Conservation (phyloP, 768 basidiomycete genomes). For the Leccinellum rugosiceps region DNA sequence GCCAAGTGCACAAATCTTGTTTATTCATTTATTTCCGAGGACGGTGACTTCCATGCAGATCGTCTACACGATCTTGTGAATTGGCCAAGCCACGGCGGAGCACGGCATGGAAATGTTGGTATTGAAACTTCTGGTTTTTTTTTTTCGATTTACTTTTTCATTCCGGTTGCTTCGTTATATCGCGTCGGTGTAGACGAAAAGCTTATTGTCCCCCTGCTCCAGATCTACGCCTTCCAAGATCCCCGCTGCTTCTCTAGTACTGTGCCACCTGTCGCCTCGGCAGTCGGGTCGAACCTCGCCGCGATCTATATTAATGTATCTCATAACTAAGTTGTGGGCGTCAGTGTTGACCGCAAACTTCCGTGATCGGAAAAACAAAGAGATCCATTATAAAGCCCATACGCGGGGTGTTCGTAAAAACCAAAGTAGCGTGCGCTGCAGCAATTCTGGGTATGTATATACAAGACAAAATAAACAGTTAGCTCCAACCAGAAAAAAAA, state of each 20-base stretch:
- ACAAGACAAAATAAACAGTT: conserved; percentile 13
- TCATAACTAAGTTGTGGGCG: background rate
- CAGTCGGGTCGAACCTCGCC: conserved; percentile 6
- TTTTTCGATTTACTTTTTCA: background rate
- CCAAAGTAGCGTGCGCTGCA: conserved; percentile 2
- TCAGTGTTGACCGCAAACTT: conserved; percentile 1
- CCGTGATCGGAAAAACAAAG: background rate
- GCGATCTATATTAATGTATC: background rate
- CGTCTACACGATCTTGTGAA: conserved; percentile 10
- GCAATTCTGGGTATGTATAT: conserved; percentile 25
- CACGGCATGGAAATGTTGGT: conserved; percentile 1
- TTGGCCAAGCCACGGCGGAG: conserved; percentile 10
- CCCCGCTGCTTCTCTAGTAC: conserved; percentile 14
- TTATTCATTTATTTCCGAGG: background rate
- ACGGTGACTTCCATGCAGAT: conserved; percentile 6
- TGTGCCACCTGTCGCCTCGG: conserved; percentile 1
- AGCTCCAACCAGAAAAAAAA: conserved; percentile 10
- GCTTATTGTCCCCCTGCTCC: conserved; percentile 3
- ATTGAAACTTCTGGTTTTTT: background rate
- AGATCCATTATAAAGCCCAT: conserved; percentile 2
- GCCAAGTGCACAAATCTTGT: background rate
- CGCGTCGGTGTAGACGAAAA: conserved; percentile 2
- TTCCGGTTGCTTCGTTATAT: background rate
- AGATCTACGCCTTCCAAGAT: conserved; percentile 19
- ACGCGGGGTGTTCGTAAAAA: background rate